A percentile compares a stretch with the other conserved stretches of the same genome.
Evolutionary conservation across 2,329 filamentous ascomycete species (phyloP).

Genomic region (Tolypocladium ovalisporum): DNA sequence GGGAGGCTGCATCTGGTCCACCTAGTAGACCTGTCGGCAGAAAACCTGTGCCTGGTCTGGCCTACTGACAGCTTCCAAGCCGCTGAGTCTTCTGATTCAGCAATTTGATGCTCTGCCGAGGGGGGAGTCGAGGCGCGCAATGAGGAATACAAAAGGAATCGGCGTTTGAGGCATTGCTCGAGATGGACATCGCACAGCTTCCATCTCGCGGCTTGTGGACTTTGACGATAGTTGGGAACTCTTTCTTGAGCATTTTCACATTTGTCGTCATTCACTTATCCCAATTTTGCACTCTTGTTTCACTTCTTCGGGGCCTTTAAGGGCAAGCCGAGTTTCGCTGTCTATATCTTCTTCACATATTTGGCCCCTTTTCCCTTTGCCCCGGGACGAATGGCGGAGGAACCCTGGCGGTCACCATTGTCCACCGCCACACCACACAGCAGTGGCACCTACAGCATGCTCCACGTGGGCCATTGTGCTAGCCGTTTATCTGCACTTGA

Average conservation of each 20-base stretch:
- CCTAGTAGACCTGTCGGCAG: conserved; percentile 34
- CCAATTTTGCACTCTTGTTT: neutral
- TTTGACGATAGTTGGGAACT: conserved; percentile 12
- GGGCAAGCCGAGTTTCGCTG: neutral
- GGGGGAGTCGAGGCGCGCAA: neutral
- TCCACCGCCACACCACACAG: neutral
- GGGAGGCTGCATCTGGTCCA: conserved; percentile 24
- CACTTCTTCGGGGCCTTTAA: neutral
- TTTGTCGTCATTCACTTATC: conserved; percentile 24
- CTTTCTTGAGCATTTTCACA: conserved; percentile 9
- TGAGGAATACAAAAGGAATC: conserved; percentile 7
- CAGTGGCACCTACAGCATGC: neutral
- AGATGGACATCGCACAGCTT: conserved; percentile 9
- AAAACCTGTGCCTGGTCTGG: conserved; percentile 47
- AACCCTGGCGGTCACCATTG: neutral
- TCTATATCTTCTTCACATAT: neutral
- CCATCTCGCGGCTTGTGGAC: conserved; percentile 10
- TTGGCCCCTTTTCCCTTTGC: neutral
- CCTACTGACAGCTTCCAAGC: conserved; percentile 22
- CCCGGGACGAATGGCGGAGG: neutral
- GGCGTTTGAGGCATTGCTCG: conserved; percentile 17
- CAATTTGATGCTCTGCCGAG: neutral
- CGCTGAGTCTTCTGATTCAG: conserved; percentile 4
- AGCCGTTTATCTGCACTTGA: neutral
- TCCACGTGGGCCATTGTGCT: neutral